Base-by-base conservation (phyloP, 345 rosid species). In the Dimocarpus longan region DNA sequence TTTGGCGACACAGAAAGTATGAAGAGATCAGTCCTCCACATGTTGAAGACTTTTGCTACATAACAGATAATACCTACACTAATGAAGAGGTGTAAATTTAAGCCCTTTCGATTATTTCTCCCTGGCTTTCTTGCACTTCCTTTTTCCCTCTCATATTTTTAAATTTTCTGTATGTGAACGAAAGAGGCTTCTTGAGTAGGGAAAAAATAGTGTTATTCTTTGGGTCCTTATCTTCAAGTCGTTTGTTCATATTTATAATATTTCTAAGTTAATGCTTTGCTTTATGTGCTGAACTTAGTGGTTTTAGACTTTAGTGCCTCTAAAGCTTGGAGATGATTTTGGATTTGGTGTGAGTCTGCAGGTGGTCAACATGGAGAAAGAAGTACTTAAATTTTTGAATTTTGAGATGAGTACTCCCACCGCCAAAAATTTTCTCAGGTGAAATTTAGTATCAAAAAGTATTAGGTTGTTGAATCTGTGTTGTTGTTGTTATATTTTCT, bases 21-120 rank as follows among this genome's bases (percentile, higher is more conserved):
- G 93, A 92, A 84, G 97, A 92, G 85, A 90, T 91, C 71, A 84
- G 39, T 76, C 92, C 93, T 73, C 95, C 95, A 59, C 83, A 81
- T 66, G 88, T 89, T 67, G 95, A 89, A 66, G 95, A 92, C 39
- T 92, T 92, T 76, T 91, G 91, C 79, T 89, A 89, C 66, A 85
- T 89, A 62, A 92, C 97, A 3, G 97, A 92, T 67, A 91, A 92
- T 78, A 85, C 94, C 5, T 92, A 88, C 85, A 86, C 91, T 15
- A 86, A 82, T 79, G 87, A 89, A 24, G 89, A 91, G 87, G 90
- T 82, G 50, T 62, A 44, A 13, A 54, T 43, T 66, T 40, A 19
- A 19, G 72, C 44, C 0, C 44, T 24, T 76, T 37, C 24, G n/a
- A n/a, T n/a, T n/a, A n/a, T n/a, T n/a, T n/a, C n/a, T n/a, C n/a